Base-by-base conservation (phyloP, 345 rosid species). In the Salix viminalis region DNA sequence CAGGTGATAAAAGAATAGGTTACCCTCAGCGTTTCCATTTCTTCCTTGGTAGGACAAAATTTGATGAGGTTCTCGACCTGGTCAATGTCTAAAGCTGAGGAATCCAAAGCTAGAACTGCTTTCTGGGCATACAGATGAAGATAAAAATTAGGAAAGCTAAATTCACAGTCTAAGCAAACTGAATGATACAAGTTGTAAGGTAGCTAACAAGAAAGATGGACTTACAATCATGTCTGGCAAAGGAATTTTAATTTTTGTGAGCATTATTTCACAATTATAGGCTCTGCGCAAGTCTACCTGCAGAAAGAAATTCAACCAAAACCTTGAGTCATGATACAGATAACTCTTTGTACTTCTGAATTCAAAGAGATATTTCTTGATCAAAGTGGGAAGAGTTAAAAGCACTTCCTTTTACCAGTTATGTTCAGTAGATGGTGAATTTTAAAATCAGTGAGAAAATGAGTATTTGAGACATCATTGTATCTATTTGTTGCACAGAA, bases 51-150 rank as follows among this genome's bases (percentile, higher is more conserved):
- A 70, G 99, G 99, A 80, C 97, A 95, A 82, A 95, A 95, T 74
- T 90, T 95, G 85, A 95, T 95, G 75, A 95, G 98, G 84, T 95
- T 95, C 84, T 95, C 99, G 77, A 95, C 97, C 89, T 95, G 99
- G 79, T 95, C 99, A 76, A 91, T 91, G 75, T 95, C 99, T 75
- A 95, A 84, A 76, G 88, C 87, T 61, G 91, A 86, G 50, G 98
- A 88, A 87, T 95, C 99, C 88, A 95, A 86, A 82, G 93, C 96
- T 79, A 95, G 86, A 84, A 95, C 90, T 65, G 98, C 96, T 81
- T 79, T 90, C 99, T 93, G 86, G 72, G 78, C 79, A 80, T 15
- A 79, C 67, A 71, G 34, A 75, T 44, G 65, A 42, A 76, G 28
- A 37, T 26, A 74, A 58, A 16, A 69, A 28, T 70, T 75, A 78